These are phyloP conservation scores for Fusarium torreyae DNA, from an alignment of 2,329 filamentous ascomycete species.

Conservation along the genomic window DNA sequence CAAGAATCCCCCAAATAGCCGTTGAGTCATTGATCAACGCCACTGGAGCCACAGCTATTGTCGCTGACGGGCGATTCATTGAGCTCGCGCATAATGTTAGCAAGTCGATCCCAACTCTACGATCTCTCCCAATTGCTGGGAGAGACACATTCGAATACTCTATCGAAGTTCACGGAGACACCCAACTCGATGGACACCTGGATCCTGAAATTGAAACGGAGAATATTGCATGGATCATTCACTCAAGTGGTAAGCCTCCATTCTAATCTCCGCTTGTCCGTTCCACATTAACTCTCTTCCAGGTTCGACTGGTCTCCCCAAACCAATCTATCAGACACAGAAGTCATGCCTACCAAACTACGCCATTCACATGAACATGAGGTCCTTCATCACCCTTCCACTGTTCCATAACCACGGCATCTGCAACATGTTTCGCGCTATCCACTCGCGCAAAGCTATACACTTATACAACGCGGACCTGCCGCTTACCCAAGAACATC, in stretches of 20 bases:
- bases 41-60: slow-evolving; percentile 33
- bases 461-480: slow-evolving; percentile 68
- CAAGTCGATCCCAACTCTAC: slow-evolving; percentile 12
- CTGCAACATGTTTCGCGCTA: slow-evolving; percentile 67
- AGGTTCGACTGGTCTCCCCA: slow-evolving; percentile 73
- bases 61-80: slow-evolving; percentile 28
- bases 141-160: not conserved
- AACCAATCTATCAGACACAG: slow-evolving; percentile 73
- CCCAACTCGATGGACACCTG: slow-evolving; percentile 16
- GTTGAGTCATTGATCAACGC: slow-evolving; percentile 32
- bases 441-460: slow-evolving; percentile 65
- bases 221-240: slow-evolving; percentile 49
- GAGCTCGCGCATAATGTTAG: slow-evolving; percentile 26
- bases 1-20: slow-evolving; percentile 36
- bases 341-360: slow-evolving; percentile 65
- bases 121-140: not conserved
- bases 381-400: slow-evolving; percentile 68
- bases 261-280: not conserved
- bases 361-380: slow-evolving; percentile 56
- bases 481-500: slow-evolving; percentile 65
- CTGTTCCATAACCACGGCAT: slow-evolving; percentile 73
- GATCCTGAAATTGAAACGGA: slow-evolving; percentile 21
- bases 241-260: slow-evolving; percentile 45
- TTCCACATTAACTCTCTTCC: not conserved
- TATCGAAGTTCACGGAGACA: slow-evolving; percentile 5